Base-by-base conservation (phyloP, 2,329 filamentous ascomycete genomes). In the Cyphellophora attinorum region DNA sequence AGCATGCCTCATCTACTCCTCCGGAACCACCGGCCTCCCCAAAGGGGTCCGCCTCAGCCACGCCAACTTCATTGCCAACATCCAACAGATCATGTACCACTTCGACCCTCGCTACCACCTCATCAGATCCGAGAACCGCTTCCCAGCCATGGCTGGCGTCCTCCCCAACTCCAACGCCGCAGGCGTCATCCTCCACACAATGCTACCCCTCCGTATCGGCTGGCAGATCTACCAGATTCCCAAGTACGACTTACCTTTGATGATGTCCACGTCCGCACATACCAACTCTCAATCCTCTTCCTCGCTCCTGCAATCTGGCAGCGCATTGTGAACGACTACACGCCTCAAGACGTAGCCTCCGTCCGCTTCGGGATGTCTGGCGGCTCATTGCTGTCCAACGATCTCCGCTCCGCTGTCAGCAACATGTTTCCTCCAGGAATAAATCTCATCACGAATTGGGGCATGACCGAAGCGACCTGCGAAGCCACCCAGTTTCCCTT, bases 21-120 rank as follows among this genome's bases (percentile, higher is more conserved):
- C 76, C 45, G 81, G 81, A 25, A 86, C 82, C 1, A 86, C 82
- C 0, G 81, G 82, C 2, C 56, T 82, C 44, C 81, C 82, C 5
- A 88, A 88, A 54, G 81, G 41, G 13, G 41, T 44, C 5, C 23
- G 33, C 12, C 33, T 40, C 19, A 38, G 37, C 5, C 41, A 44
- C 15, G 33, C 32, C 25, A 44, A 44, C 13, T 33, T 40, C 5
- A 35, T 44, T 6, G 28, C 41, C 10, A 44, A 44, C 33, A 29
- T 44, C 12, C 36, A 35, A 14, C 41, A 44, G 21, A 44, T 44
- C 37, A 38, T 32, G 11, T 41, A 35, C 18, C 35, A 40, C 18
- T 44, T 44, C 19, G 38, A 38, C 17, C 35, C 37, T 23, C 37
- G 37, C 19, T 34, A 38, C n/a, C 11, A 14, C 11, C 38, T 38